Conservation (phyloP, 768 basidiomycete species). For the Pisolithus sp. region DNA sequence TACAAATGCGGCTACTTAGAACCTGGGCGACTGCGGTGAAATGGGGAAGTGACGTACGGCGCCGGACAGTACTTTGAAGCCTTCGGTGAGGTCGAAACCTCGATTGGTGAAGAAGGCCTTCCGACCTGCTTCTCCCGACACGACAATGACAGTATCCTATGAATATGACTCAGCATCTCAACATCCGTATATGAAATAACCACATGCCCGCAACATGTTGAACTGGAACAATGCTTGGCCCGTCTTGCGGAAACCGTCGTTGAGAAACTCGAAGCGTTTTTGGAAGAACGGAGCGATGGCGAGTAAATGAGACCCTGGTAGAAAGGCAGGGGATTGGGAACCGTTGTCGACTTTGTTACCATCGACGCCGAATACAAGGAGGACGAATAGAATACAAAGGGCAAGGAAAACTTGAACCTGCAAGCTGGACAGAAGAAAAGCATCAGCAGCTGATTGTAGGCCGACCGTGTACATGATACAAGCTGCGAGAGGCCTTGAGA, state of each 20-base stretch:
- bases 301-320: slow-evolving; percentile 54
- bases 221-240: slow-evolving; percentile 66
- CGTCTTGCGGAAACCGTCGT: slow-evolving; percentile 63
- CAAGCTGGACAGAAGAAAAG: slow-evolving; percentile 29
- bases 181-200: slow-evolving; percentile 10
- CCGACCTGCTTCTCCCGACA: slow-evolving; percentile 68
- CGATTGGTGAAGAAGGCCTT: slow-evolving; percentile 64
- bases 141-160: slow-evolving; percentile 67
- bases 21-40: slow-evolving; percentile 8
- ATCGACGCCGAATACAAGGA: slow-evolving; percentile 32
- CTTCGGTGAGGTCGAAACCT: slow-evolving; percentile 70
- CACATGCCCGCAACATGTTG: slow-evolving; percentile 56
- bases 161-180: slow-evolving; percentile 13
- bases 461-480: slow-evolving; percentile 37
- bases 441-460: slow-evolving; percentile 32
- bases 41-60: slow-evolving; percentile 44
- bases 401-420: slow-evolving; percentile 29
- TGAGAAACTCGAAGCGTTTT: slow-evolving; percentile 64
- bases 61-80: slow-evolving; percentile 73
- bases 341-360: slow-evolving; percentile 41
- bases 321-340: slow-evolving; percentile 39
- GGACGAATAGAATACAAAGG: slow-evolving; percentile 29
- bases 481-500: slow-evolving; percentile 20
- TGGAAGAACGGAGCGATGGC: slow-evolving; percentile 65
- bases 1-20: slow-evolving; percentile 24